Conservation (phyloP, 2,329 filamentous ascomycete species). For the Escovopsis sp. region DNA sequence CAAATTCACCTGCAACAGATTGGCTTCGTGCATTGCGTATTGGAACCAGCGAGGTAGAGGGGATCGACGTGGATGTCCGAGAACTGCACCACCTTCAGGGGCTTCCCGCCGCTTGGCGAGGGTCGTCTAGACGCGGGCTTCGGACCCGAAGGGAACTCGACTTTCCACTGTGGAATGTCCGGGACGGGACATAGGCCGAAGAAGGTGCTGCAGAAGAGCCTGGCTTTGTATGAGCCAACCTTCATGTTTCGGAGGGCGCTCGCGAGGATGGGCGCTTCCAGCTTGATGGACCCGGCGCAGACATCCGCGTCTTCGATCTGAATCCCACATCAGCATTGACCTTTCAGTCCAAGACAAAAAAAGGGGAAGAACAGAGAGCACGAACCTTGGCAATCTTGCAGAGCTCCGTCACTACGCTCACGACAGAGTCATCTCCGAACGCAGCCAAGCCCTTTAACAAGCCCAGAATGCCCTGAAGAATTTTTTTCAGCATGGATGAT, state of each 20-base stretch:
- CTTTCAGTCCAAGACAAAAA: background rate
- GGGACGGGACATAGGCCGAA: constrained; percentile 39
- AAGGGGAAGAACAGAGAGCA: background rate
- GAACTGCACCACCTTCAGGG: constrained; percentile 41
- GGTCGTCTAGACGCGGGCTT: constrained; percentile 23
- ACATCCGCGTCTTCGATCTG: constrained; percentile 38
- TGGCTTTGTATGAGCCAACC: constrained; percentile 32
- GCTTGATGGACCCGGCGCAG: constrained; percentile 33
- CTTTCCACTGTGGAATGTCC: constrained; percentile 23
- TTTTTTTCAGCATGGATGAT: no score
- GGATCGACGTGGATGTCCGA: constrained; percentile 45
- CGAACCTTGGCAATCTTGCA: constrained; percentile 19
- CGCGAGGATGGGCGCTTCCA: constrained; percentile 38
- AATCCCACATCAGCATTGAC: background rate
- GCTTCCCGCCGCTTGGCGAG: constrained; percentile 25
- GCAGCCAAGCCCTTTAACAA: constrained; percentile 27
- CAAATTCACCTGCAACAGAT: constrained; percentile 37
- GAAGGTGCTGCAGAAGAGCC: constrained; percentile 35
- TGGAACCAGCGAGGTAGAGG: constrained; percentile 36
- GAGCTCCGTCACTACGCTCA: constrained; percentile 15
- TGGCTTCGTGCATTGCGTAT: constrained; percentile 39
- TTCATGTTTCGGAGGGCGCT: constrained; percentile 30
- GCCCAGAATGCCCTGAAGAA: constrained; percentile 11
- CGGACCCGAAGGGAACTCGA: constrained; percentile 25
- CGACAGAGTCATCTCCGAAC: constrained; percentile 26